Percentiles rank a stretch among this genome's conserved stretches.
Conservation (phyloP, 2,329 filamentous ascomycete genomes). For the Cercospora beticola region DNA sequence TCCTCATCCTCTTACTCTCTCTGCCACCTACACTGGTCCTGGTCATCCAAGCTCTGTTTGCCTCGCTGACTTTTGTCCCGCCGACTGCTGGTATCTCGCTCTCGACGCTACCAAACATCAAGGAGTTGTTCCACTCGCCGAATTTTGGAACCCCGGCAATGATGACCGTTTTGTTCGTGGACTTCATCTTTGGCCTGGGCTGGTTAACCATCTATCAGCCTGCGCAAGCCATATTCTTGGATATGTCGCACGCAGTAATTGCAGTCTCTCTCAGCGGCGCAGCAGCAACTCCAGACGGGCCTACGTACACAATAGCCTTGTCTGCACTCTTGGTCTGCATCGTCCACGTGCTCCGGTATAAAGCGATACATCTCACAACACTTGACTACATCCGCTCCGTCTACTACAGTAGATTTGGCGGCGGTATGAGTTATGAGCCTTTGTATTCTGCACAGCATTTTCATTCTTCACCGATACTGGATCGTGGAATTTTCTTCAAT, state of each 20-base stretch:
- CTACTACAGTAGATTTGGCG: constrained; percentile 37
- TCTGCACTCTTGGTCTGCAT: constrained; percentile 66
- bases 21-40: constrained; percentile 85
- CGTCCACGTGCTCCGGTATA: constrained; percentile 55
- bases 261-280: constrained; percentile 86
- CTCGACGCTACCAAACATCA: constrained; percentile 72
- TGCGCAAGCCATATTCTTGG: constrained; percentile 82
- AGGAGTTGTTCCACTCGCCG: constrained; percentile 87
- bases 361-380: constrained; percentile 44
- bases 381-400: constrained; percentile 41
- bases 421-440: constrained; percentile 34
- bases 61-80: constrained; percentile 87
- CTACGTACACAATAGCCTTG: constrained; percentile 69
- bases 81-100: constrained; percentile 65
- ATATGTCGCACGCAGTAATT: constrained; percentile 89
- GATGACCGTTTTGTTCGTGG: constrained; percentile 79
- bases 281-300: constrained; percentile 65
- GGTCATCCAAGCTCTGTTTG: constrained; percentile 87
- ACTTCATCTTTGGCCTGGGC: constrained; percentile 72
- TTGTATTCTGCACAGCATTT: constrained; percentile 34
- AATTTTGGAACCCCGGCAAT: constrained; percentile 77
- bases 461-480: constrained; percentile 32
- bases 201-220: constrained; percentile 88
- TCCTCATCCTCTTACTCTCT: constrained; percentile 92
- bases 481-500: constrained; percentile 36